A percentile compares a stretch with the other conserved stretches of the same genome.
Conservation (phyloP, 164 flowering plant genomes). For the Magnolia sinica region DNA sequence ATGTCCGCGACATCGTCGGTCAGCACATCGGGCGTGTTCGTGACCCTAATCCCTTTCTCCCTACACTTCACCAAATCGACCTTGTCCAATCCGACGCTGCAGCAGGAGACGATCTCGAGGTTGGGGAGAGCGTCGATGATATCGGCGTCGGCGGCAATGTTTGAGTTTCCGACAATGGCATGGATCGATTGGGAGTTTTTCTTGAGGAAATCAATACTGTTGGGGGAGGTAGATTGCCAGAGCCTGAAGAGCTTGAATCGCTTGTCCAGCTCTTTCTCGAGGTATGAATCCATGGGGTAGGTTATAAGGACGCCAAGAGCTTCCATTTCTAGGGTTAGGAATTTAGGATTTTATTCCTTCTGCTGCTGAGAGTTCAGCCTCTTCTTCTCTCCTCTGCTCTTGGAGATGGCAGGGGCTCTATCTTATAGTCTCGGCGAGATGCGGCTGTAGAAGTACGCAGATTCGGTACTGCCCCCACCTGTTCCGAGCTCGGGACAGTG, state of each 20-base stretch:
- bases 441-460: no score
- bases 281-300: slow-evolving; percentile 51
- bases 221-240: slow-evolving; percentile 32
- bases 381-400: background rate
- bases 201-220: slow-evolving; percentile 6
- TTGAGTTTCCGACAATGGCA: slow-evolving; percentile 70
- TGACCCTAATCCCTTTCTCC: slow-evolving; percentile 80
- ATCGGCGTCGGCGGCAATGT: slow-evolving; percentile 55
- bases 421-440: no score
- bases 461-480: no score
- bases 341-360: background rate
- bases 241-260: slow-evolving; percentile 58
- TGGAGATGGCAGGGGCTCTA: background rate
- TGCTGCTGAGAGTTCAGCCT: background rate
- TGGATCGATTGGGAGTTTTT: slow-evolving; percentile 35
- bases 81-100: slow-evolving; percentile 83
- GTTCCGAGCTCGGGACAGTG: no score
- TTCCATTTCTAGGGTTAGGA: slow-evolving; percentile 38
- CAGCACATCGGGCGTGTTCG: slow-evolving; percentile 88
- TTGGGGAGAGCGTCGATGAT: slow-evolving; percentile 68
- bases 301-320: slow-evolving; percentile 61
- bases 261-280: slow-evolving; percentile 60
- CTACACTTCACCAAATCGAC: slow-evolving; percentile 73
- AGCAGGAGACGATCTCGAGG: slow-evolving; percentile 74
- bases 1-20: slow-evolving; percentile 94